A percentile compares a stretch with the other conserved stretches of the same genome.
These are phyloP conservation scores for Suhomyces emberorum DNA, from an alignment of 805 yeast genomes.

Conservation along the genomic window DNA sequence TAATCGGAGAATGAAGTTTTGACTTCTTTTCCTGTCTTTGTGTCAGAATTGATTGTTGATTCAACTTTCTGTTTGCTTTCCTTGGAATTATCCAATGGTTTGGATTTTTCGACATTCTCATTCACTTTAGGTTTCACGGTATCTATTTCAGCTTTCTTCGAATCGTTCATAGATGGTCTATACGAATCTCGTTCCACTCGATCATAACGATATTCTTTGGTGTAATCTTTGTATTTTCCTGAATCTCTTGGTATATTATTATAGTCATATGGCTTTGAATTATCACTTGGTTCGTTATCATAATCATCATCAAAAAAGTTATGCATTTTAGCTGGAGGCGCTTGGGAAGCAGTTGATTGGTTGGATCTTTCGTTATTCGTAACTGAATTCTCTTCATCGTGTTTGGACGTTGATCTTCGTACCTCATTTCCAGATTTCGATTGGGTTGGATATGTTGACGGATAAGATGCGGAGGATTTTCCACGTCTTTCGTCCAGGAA, in stretches of 20 bases:
- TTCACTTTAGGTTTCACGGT: no score
- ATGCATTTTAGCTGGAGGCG: constrained; percentile 10
- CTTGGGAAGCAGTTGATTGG: not conserved
- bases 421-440: not conserved
- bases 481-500: constrained; percentile 10
- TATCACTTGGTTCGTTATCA: not conserved
- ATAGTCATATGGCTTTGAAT: no score
- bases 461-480: constrained; percentile 4
- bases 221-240: no score
- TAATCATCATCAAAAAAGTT: constrained; percentile 16
- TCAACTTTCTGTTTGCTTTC: not conserved
- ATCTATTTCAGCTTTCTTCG: no score
- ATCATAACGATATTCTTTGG: no score
- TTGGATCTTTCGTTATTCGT: not conserved
- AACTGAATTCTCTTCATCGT: constrained; percentile 1
- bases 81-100: not conserved
- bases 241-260: no score
- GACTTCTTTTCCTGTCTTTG: not conserved
- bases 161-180: no score
- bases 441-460: not conserved
- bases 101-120: not conserved
- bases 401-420: not conserved
- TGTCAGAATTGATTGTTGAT: not conserved
- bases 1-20: constrained; percentile 8
- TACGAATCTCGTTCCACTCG: no score